phyloP scores from a whole-genome alignment of 2,329 filamentous ascomycete genomes.

The Pleomassaria siparia region DNA sequence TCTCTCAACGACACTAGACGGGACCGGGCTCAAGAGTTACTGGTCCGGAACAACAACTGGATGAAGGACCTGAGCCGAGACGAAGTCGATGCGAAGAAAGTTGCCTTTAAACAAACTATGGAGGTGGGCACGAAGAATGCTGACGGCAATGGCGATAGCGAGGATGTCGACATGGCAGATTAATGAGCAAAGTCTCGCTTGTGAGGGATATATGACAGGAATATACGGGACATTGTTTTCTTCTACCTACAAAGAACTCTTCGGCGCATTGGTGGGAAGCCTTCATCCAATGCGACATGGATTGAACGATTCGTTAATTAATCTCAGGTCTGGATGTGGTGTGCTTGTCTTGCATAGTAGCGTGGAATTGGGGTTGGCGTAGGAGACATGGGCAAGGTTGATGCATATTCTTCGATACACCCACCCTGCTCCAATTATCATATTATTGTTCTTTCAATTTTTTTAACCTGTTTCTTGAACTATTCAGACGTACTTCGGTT shows the following conservation, averaged over 20 bases:
- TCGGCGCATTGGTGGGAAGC: background rate
- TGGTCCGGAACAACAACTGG: constrained; percentile 48
- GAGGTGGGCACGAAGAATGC: constrained; percentile 23
- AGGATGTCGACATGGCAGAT: constrained; percentile 34
- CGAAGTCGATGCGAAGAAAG: constrained; percentile 49
- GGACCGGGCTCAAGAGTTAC: constrained; percentile 44
- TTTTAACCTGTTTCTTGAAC: too few relatives aligned
- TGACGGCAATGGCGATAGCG: constrained; percentile 19
- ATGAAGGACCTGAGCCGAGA: constrained; percentile 51
- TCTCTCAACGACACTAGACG: constrained; percentile 30
- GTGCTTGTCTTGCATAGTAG: constrained; percentile 1
- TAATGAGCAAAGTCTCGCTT: background rate
- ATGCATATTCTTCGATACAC: constrained; percentile 1
- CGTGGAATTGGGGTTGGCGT: background rate
- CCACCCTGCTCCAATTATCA: background rate
- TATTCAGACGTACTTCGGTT: too few relatives aligned
- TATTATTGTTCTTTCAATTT: background rate
- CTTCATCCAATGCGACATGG: background rate
- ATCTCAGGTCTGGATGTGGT: constrained; percentile 1
- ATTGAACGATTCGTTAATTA: constrained; percentile 1
- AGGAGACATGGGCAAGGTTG: background rate
- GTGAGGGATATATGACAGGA: background rate
- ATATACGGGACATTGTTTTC: background rate
- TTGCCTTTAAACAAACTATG: constrained; percentile 33
- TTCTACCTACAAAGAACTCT: background rate